Conservation (phyloP, 176 grass and related monocot genomes). For the Olyra latifolia region DNA sequence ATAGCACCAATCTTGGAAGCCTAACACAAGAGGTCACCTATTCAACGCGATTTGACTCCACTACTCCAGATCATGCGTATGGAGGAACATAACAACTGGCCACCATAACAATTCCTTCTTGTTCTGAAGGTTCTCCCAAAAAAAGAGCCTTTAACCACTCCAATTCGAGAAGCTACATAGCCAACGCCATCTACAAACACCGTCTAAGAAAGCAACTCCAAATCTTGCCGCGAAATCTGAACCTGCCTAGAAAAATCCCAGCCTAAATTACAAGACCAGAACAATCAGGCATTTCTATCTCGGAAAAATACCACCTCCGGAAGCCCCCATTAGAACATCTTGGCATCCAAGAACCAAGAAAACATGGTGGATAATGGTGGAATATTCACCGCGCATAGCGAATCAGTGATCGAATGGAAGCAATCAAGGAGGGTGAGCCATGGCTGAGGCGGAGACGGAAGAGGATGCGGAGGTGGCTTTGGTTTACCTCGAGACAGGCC, state of each 20-base stretch:
- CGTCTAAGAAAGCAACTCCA: background rate
- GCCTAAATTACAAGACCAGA: background rate
- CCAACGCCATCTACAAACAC: background rate
- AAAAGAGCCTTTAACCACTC: background rate
- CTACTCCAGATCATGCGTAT: background rate
- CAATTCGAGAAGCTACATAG: background rate
- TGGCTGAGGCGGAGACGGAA: background rate
- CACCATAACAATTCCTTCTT: background rate
- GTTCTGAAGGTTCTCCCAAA: background rate
- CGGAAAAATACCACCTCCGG: background rate
- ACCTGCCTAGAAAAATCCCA: background rate
- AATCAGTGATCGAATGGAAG: background rate
- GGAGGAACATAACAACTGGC: background rate
- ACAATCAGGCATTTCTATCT: background rate
- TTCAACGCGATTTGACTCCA: background rate
- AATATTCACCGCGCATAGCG: background rate
- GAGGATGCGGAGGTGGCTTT: background rate
- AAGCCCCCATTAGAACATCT: background rate
- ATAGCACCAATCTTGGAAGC: background rate
- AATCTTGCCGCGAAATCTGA: background rate
- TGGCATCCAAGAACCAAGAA: conserved; percentile 21
- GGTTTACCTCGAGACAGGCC: conserved; percentile 64
- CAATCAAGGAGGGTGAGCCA: background rate
- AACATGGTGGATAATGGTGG: background rate
- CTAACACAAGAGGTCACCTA: background rate